Evolutionary conservation across 139 green algal species (phyloP).

Genomic region (Mesostigma viride): DNA sequence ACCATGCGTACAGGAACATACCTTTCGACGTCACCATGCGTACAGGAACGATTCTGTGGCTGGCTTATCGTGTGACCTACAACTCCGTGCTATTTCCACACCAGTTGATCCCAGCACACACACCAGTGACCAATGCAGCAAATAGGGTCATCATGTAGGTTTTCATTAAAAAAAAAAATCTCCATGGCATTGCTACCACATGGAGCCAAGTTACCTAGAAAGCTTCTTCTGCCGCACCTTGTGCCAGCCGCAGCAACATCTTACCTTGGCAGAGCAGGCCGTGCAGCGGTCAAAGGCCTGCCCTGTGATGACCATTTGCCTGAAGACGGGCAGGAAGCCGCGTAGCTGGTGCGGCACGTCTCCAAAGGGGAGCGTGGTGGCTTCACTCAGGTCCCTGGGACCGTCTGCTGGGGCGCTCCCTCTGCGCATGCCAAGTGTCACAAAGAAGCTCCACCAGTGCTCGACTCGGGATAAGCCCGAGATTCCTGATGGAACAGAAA

Average conservation of each 20-base stretch:
- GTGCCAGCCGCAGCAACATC: background rate
- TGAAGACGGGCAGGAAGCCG: slow-evolving; percentile 29
- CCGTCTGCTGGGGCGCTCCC: slow-evolving; percentile 18
- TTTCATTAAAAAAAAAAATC: background rate
- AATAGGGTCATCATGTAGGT: background rate
- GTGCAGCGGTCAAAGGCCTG: slow-evolving; percentile 74
- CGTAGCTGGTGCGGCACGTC: slow-evolving; percentile 54
- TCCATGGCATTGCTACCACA: background rate
- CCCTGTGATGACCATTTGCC: slow-evolving; percentile 54
- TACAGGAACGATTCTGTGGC: too few relatives aligned
- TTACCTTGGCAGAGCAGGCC: slow-evolving; percentile 59
- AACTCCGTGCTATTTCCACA: too few relatives aligned
- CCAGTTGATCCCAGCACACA: too few relatives aligned
- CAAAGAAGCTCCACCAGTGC: background rate
- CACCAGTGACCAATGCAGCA: background rate
- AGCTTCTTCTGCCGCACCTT: background rate
- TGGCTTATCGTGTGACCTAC: too few relatives aligned
- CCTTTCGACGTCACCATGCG: too few relatives aligned
- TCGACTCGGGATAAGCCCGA: too few relatives aligned
- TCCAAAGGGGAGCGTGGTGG: slow-evolving; percentile 46
- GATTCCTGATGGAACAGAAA: too few relatives aligned
- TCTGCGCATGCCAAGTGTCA: slow-evolving; percentile 22
- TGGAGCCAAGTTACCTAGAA: background rate
- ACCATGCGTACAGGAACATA: too few relatives aligned
- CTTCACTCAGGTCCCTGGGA: background rate